Conservation (phyloP, 306 rosid genomes). For the Inga oerstediana region DNA sequence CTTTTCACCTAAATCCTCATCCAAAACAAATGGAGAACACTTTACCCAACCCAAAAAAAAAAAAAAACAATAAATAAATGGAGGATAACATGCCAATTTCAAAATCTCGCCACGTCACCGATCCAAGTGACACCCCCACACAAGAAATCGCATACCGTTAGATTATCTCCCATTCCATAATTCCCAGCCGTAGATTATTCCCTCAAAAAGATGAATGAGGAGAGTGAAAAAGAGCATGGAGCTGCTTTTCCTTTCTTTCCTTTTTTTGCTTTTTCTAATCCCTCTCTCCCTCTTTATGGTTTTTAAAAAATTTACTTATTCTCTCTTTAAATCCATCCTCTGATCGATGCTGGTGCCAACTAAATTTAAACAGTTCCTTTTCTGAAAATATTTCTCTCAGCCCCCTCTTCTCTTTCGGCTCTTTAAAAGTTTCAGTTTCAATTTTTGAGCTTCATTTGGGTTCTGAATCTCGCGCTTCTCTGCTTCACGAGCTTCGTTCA, state of each 20-base stretch:
- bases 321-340: slow-evolving; percentile 52
- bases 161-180: slow-evolving; percentile 37
- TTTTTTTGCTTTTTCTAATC: background rate
- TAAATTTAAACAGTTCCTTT: slow-evolving; percentile 39
- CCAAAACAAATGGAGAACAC: background rate
- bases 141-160: slow-evolving; percentile 14
- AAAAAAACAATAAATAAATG: background rate
- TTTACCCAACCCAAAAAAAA: background rate
- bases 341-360: slow-evolving; percentile 36
- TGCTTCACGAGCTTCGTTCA: slow-evolving; percentile 29
- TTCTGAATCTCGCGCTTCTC: background rate
- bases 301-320: slow-evolving; percentile 37
- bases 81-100: background rate
- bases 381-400: background rate
- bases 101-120: slow-evolving; percentile 54
- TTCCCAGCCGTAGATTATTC: slow-evolving; percentile 56
- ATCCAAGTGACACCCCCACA: slow-evolving; percentile 45
- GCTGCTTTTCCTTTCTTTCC: background rate
- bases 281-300: slow-evolving; percentile 2
- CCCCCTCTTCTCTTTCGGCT: background rate
- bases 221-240: slow-evolving; percentile 25
- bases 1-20: slow-evolving; percentile 14
- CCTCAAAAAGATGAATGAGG: slow-evolving; percentile 27
- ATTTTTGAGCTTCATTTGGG: background rate
- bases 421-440: background rate